Evolutionary conservation across 2,329 filamentous ascomycete genomes (phyloP).

Genomic region (Lachnellula arida): DNA sequence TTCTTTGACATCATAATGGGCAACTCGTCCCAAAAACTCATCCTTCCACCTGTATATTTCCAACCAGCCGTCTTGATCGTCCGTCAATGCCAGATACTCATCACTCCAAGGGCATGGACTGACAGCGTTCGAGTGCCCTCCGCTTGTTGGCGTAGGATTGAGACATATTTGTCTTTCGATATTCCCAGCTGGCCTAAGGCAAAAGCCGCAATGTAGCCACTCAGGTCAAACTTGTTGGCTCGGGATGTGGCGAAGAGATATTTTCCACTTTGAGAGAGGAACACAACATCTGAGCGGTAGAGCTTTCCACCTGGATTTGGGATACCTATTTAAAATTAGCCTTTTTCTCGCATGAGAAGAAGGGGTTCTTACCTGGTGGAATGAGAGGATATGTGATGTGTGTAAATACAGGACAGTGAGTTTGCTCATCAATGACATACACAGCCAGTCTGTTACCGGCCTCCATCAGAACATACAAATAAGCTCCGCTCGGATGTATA

Average conservation of each 20-base stretch:
- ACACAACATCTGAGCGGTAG: slow-evolving; percentile 84
- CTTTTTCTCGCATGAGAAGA: neutral
- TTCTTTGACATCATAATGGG: slow-evolving; percentile 71
- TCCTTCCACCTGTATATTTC: slow-evolving; percentile 86
- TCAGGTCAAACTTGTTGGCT: slow-evolving; percentile 68
- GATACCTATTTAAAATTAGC: slow-evolving; percentile 22
- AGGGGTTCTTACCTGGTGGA: slow-evolving; percentile 54
- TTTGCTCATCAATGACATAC: slow-evolving; percentile 71
- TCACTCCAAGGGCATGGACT: slow-evolving; percentile 77
- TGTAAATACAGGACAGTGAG: slow-evolving; percentile 74
- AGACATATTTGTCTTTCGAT: slow-evolving; percentile 76
- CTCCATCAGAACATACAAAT: slow-evolving; percentile 85
- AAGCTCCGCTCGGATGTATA: slow-evolving; percentile 71
- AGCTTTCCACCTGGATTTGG: slow-evolving; percentile 43
- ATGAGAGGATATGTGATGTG: slow-evolving; percentile 73
- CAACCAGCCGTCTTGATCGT: slow-evolving; percentile 81
- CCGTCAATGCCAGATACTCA: slow-evolving; percentile 85
- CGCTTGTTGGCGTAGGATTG: slow-evolving; percentile 80
- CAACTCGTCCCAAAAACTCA: slow-evolving; percentile 74
- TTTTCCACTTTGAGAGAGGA: slow-evolving; percentile 60
- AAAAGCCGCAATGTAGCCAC: slow-evolving; percentile 81
- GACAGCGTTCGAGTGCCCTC: slow-evolving; percentile 86
- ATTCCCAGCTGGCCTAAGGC: slow-evolving; percentile 61
- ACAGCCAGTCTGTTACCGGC: slow-evolving; percentile 79
- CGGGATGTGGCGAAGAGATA: slow-evolving; percentile 85